Percentiles rank a stretch among this genome's conserved stretches.
phyloP scores from a whole-genome alignment of 441 rosid species.

The Populus trichocarpa region DNA sequence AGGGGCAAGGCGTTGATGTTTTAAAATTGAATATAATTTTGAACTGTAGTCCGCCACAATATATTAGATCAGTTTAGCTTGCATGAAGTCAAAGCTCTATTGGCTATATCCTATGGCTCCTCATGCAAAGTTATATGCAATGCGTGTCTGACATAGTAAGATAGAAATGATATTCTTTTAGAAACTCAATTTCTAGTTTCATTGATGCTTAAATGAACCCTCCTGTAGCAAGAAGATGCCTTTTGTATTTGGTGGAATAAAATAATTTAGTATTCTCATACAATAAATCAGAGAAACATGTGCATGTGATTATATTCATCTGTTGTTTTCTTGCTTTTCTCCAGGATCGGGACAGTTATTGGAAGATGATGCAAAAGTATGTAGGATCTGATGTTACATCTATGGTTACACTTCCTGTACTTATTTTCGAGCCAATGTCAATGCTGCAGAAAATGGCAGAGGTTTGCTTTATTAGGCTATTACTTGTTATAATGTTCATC shows the following conservation, averaged over 20 bases:
- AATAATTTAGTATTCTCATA: background rate
- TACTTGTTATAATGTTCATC: background rate
- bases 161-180: background rate
- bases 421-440: conserved; percentile 92
- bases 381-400: conserved; percentile 94
- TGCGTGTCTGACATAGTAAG: too few species aligned
- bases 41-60: background rate
- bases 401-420: conserved; percentile 97
- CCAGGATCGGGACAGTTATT: conserved; percentile 89
- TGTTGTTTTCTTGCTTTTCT: conserved; percentile 13
- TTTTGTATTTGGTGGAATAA: background rate
- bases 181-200: background rate
- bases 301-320: background rate
- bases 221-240: background rate
- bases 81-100: background rate
- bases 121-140: background rate
- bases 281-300: background rate
- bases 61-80: background rate
- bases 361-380: conserved; percentile 99
- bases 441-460: conserved; percentile 99
- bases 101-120: background rate
- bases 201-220: background rate
- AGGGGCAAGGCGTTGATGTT: background rate
- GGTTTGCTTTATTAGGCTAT: conserved; percentile 39
- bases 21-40: background rate